Conservation (phyloP, 352 stramenopile species). For the Pythium chondricola region DNA sequence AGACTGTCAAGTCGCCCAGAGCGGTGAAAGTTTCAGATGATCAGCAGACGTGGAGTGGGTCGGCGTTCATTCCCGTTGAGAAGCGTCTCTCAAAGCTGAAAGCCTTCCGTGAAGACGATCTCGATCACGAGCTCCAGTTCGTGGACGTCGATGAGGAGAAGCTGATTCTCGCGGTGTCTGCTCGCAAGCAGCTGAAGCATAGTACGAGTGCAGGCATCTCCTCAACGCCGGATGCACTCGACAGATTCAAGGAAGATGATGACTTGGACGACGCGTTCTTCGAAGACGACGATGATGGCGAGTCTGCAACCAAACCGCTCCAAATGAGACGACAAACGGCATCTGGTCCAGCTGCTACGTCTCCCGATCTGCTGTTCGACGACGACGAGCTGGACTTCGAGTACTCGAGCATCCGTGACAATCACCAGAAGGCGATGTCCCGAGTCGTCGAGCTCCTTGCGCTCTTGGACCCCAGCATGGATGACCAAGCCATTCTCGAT, state of each 20-base stretch:
- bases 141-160: conserved; percentile 69
- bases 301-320: conserved; percentile 13
- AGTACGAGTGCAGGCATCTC: background rate
- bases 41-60: conserved; percentile 38
- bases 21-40: no score
- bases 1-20: no score
- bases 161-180: conserved; percentile 34
- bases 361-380: conserved; percentile 66
- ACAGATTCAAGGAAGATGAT: conserved; percentile 23
- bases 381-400: conserved; percentile 82
- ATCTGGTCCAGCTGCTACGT: conserved; percentile 26
- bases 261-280: conserved; percentile 8
- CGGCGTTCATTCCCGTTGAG: conserved; percentile 53
- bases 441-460: conserved; percentile 73
- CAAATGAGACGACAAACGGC: conserved; percentile 2
- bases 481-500: conserved; percentile 81
- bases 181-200: conserved; percentile 12
- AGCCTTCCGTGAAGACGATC: conserved; percentile 66
- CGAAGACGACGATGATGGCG: conserved; percentile 15
- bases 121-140: conserved; percentile 44
- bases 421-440: conserved; percentile 65
- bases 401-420: conserved; percentile 63
- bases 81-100: conserved; percentile 63
- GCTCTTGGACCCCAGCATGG: conserved; percentile 78
- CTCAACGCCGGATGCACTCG: conserved; percentile 6